These are phyloP conservation scores for Phytophthora quininea DNA, from an alignment of 352 stramenopile genomes.

Conservation along the genomic window DNA sequence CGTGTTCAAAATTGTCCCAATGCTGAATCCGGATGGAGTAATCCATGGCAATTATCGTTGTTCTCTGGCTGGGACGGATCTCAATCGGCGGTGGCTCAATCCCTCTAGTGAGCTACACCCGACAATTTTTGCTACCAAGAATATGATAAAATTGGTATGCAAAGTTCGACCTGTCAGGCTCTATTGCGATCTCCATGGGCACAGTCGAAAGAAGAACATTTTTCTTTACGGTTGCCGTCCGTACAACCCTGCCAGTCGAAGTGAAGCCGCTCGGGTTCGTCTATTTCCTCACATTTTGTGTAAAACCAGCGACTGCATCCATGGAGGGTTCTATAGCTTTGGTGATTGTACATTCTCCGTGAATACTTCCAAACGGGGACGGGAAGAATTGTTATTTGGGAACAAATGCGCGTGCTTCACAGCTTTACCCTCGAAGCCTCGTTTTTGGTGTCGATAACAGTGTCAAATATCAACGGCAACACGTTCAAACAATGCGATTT, in stretches of 20 bases:
- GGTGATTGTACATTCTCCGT: constrained; percentile 78
- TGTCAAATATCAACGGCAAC: constrained; percentile 17
- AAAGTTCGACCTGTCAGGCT: constrained; percentile 60
- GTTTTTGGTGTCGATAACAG: constrained; percentile 63
- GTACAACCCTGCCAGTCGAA: constrained; percentile 42
- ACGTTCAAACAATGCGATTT: constrained; percentile 11
- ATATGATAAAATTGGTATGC: constrained; percentile 62
- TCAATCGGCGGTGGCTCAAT: constrained; percentile 83
- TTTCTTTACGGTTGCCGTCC: constrained; percentile 86
- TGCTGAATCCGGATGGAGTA: constrained; percentile 95
- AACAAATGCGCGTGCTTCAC: constrained; percentile 65
- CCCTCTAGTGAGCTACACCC: constrained; percentile 70
- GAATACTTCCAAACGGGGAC: constrained; percentile 61
- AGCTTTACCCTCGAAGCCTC: constrained; percentile 84
- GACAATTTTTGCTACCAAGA: constrained; percentile 78
- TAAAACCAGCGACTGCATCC: constrained; percentile 49
- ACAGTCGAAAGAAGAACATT: constrained; percentile 90
- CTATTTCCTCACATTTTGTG: constrained; percentile 76
- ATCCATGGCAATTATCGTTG: constrained; percentile 92
- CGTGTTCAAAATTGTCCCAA: constrained; percentile 92
- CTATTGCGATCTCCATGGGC: constrained; percentile 91
- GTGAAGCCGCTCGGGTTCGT: constrained; percentile 58
- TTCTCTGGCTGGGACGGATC: constrained; percentile 84
- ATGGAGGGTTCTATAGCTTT: constrained; percentile 68
- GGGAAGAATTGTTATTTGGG: constrained; percentile 69